Base-by-base conservation (phyloP, 768 basidiomycete species). In the Boletus pseudopeckii region DNA sequence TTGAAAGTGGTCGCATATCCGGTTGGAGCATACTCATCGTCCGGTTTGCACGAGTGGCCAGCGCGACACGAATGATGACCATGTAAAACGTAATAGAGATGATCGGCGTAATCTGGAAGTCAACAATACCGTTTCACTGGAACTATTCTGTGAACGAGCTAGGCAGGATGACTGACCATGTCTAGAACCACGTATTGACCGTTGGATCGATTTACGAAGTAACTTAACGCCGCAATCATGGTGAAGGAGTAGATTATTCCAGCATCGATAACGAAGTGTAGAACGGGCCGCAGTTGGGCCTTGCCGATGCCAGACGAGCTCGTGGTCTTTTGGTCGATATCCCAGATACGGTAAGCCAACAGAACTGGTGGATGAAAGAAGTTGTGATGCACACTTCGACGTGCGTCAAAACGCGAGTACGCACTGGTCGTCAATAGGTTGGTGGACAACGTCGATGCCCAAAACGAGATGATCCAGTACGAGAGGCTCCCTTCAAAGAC, bases 41-140 rank as follows among this genome's bases (percentile, higher is more conserved):
- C 10, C 13, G 34, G 17, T n/a, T 30, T n/a, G 33, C 34, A 7
- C 14, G 28, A 15, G 22, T 32, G 4, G 39, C 18, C 24, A 55
- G 34, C 8, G 49, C 53, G 44, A 59, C 53, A 2, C 58, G 58
- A 13, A 59, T 44, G 10, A 59, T 59, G 36, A 60, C 49, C 58
- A 59, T 60, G 40, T 60, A 59, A 34, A 59, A 59, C 7, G 53
- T 60, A 42, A 60, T 55, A 28, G 58, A 28, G 26, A 60, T 50
- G 37, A 55, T 55, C 2, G 58, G 58, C 24, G 46, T 39, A 14
- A 60, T 41, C 58, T 60, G 30, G 10, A 24, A 24, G 39, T 15
- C 4, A 17, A 14, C 2, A 7, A 5, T 18, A 7, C 24, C n/a
- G 1, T 46, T 2, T 45, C 14, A 54, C 14, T 33, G n/a, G 5